Evolutionary conservation across 352 stramenopile genomes (phyloP), one percentile per base, ranked within the genome.

Genomic region (Phytophthora agathidicida): DNA sequence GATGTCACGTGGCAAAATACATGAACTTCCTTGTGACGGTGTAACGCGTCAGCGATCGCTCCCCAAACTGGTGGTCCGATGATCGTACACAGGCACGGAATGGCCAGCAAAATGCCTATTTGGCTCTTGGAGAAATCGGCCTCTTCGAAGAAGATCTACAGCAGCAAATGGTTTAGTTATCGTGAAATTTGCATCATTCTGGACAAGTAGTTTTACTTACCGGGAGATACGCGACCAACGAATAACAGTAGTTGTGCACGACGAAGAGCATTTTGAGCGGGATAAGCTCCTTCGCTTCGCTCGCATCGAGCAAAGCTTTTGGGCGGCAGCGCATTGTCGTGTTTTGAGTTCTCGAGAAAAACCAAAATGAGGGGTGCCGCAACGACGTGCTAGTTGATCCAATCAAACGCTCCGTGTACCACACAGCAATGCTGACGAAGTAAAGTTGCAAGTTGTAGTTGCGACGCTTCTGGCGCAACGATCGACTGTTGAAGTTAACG

Each of bases 81-180:
- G 23, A 86, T 64, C 5, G 71, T 67, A 36, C 71, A 81, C 16
- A 88, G 32, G 26, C 67, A 65, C 16, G 73, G 73, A 20, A 88
- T 69, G 7, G 73, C 71, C 17, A 82, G 70, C 38, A 88, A 43
- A 26, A 84, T 57, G 41, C 75, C 71, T 36, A 82, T 84, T 53
- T 84, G 56, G 14, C 69, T 65, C 60, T 82, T 84, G 56, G 72
- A 72, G 44, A 80, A 84, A 24, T 53, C 32, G 17, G 38, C 5
- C 16, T 52, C 31, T 24, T 69, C 46, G 28, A 69, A 64, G 53
- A 60, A 69, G 27, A 69, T 69, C 60, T 68, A 37, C 10, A 26
- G 6, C 27, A 28, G 14, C 5, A 28, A 35, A 16, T 30, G 16
- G 1, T 36, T 14, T 17, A 37, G 16, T 26, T 20, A 44, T 44